These are phyloP conservation scores for Chaetoscypha palmicola DNA, from an alignment of 2,329 filamentous ascomycete species.

Conservation along the genomic window DNA sequence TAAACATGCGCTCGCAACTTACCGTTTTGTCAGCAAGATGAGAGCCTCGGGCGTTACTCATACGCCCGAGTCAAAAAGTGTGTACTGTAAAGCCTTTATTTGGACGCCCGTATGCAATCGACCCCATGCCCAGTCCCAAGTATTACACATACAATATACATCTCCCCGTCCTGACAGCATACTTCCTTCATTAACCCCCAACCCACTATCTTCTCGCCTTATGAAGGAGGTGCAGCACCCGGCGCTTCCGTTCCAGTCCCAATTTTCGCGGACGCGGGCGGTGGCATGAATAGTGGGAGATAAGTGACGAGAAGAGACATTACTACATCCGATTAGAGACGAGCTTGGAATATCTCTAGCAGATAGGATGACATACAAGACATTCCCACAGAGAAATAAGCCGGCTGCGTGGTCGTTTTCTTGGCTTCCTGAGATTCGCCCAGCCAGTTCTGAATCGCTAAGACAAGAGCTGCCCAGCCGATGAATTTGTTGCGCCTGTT, in stretches of 20 bases:
- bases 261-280: conserved; percentile 33
- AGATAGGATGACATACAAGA: conserved; percentile 50
- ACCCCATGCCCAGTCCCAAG: too few relatives aligned
- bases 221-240: conserved; percentile 40
- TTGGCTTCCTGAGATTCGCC: conserved; percentile 63
- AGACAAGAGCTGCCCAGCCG: conserved; percentile 64
- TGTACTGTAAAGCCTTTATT: too few relatives aligned
- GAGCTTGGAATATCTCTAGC: too few relatives aligned
- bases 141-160: too few relatives aligned
- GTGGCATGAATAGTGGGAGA: conserved; percentile 58
- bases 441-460: conserved; percentile 70
- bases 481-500: conserved; percentile 65
- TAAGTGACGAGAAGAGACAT: conserved; percentile 42
- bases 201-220: too few relatives aligned
- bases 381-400: conserved; percentile 72
- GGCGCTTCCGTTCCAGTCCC: conserved; percentile 41
- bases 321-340: conserved; percentile 21
- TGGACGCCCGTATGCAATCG: too few relatives aligned
- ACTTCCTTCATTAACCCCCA: too few relatives aligned
- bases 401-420: conserved; percentile 61
- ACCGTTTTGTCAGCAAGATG: too few relatives aligned
- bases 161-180: too few relatives aligned
- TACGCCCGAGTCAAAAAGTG: too few relatives aligned
- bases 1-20: too few relatives aligned
- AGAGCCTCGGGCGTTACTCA: too few relatives aligned